phyloP scores from a whole-genome alignment of 306 rosid species.

The Senna tora region DNA sequence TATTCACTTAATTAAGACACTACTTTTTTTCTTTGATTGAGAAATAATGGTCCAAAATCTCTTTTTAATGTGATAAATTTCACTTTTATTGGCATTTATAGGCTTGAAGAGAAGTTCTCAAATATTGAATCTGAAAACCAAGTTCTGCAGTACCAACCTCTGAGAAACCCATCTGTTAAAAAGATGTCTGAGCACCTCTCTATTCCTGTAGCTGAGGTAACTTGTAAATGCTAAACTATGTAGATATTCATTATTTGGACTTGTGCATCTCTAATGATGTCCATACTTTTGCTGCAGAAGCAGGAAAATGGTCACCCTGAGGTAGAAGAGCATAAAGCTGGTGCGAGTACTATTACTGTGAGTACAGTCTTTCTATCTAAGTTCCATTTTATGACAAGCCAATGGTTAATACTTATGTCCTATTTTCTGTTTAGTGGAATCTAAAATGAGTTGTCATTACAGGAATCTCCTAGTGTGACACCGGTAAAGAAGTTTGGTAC shows the following conservation, averaged over 20 bases:
- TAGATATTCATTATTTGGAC: constrained; percentile 3
- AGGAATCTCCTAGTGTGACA: constrained; percentile 60
- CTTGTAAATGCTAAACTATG: constrained; percentile 22
- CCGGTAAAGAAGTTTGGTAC: constrained; percentile 65
- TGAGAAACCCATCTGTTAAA: constrained; percentile 58
- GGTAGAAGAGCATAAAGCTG: constrained; percentile 47
- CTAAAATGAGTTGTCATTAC: constrained; percentile 38
- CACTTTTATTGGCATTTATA: constrained; percentile 38
- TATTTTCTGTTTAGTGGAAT: constrained; percentile 23
- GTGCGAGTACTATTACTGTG: neutral
- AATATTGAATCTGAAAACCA: constrained; percentile 72
- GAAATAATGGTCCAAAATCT: neutral
- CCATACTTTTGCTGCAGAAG: constrained; percentile 48
- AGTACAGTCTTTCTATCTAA: neutral
- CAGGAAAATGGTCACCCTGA: constrained; percentile 70
- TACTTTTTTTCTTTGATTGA: constrained; percentile 7
- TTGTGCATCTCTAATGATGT: constrained; percentile 16
- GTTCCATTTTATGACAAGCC: neutral
- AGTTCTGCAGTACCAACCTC: constrained; percentile 64
- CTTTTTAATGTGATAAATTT: constrained; percentile 32
- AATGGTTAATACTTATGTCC: neutral
- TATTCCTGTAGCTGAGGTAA: constrained; percentile 53
- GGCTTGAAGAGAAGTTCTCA: constrained; percentile 83
- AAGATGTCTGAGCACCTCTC: constrained; percentile 57
- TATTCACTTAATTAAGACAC: neutral